Conservation (phyloP, 116 monocot species). For the Zostera marina region DNA sequence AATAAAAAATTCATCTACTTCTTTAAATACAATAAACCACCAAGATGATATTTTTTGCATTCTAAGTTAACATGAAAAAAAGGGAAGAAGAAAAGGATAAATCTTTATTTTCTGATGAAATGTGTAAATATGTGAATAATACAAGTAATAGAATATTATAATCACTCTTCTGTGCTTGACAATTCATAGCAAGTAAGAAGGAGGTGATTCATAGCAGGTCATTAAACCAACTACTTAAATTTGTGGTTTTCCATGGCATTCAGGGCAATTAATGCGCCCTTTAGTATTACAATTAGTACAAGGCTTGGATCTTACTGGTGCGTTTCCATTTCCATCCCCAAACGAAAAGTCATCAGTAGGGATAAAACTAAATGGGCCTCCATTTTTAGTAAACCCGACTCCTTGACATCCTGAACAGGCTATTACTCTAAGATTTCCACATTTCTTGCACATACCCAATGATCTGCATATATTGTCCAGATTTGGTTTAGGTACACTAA, state of each 20-base stretch:
- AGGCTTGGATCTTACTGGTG: background rate
- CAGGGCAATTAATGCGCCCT: slow-evolving; percentile 1
- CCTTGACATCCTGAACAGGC: slow-evolving; percentile 15
- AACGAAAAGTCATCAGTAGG: background rate
- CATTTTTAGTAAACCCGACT: slow-evolving; percentile 2
- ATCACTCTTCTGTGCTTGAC: too few species aligned
- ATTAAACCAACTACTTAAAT: background rate
- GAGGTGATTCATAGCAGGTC: background rate
- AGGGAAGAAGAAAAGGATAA: too few species aligned
- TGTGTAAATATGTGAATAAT: too few species aligned
- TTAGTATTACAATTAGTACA: slow-evolving; percentile 7
- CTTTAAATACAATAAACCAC: too few species aligned
- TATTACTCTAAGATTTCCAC: slow-evolving; percentile 16
- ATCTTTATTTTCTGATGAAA: too few species aligned
- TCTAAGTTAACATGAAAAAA: too few species aligned
- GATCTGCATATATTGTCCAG: slow-evolving; percentile 9
- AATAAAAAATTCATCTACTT: too few species aligned
- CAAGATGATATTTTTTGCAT: too few species aligned
- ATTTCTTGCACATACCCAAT: slow-evolving; percentile 18
- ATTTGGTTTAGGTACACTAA: too few species aligned
- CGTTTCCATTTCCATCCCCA: background rate
- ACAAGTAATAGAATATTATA: too few species aligned
- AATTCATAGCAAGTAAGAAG: too few species aligned
- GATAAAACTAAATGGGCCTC: slow-evolving; percentile 4
- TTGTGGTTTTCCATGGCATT: background rate